phyloP scores from a whole-genome alignment of 345 rosid genomes.

The Populus alba region DNA sequence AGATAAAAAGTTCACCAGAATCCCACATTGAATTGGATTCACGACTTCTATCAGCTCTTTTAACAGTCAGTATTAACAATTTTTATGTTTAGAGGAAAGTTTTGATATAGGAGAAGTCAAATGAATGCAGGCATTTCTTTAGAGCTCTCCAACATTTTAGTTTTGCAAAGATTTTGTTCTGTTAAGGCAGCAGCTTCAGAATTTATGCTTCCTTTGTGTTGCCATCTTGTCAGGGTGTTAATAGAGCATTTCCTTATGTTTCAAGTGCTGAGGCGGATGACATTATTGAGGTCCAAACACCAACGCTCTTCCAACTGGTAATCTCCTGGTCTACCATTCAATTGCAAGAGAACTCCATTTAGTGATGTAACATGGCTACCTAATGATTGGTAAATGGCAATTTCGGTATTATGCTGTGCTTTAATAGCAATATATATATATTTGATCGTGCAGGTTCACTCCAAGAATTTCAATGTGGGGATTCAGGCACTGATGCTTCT shows the following conservation, averaged over 20 bases:
- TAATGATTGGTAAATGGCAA: neutral
- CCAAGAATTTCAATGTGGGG: constrained; percentile 87
- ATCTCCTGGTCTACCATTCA: constrained; percentile 13
- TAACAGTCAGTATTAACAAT: constrained; percentile 53
- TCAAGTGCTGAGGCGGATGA: constrained; percentile 81
- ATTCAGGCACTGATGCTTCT: constrained; percentile 95
- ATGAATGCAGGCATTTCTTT: neutral
- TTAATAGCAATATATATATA: constrained; percentile 11
- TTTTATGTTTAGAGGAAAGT: neutral
- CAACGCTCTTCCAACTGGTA: constrained; percentile 88
- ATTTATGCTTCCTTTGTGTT: constrained; percentile 8
- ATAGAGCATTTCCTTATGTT: constrained; percentile 97
- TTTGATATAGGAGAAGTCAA: no score
- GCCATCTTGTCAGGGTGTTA: constrained; percentile 66
- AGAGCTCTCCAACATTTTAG: neutral
- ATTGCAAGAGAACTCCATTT: neutral
- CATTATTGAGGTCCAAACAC: constrained; percentile 80
- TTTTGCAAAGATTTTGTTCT: neutral
- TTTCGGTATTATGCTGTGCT: constrained; percentile 3
- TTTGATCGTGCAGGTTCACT: constrained; percentile 68
- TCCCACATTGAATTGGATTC: constrained; percentile 89
- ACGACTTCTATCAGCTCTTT: constrained; percentile 79
- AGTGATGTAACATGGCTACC: neutral
- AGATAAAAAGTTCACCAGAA: constrained; percentile 41
- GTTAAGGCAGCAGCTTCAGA: neutral